Conservation (phyloP, 1,284 basidiomycete species). For the Boletus holoroseus region DNA sequence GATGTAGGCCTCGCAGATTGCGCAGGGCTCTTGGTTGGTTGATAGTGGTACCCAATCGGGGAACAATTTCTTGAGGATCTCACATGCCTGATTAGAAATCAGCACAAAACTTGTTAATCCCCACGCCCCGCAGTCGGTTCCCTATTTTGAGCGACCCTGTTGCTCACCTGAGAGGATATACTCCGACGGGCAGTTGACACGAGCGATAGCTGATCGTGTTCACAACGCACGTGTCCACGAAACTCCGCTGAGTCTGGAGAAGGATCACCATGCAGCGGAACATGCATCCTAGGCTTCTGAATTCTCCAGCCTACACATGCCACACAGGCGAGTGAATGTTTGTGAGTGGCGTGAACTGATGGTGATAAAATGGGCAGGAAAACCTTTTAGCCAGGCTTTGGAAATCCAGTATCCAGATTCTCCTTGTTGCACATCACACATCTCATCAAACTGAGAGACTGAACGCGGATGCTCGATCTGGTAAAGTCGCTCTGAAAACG, state of each 20-base stretch:
- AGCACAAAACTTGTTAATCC: conserved; percentile 16
- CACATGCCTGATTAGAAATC: conserved; percentile 44
- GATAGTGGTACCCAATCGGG: conserved; percentile 58
- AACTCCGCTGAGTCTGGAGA: conserved; percentile 57
- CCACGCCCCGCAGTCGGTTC: conserved; percentile 13
- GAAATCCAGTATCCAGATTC: conserved; percentile 66
- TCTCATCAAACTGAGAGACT: conserved; percentile 52
- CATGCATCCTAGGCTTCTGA: conserved; percentile 69
- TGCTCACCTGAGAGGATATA: conserved; percentile 53
- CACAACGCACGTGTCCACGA: conserved; percentile 56
- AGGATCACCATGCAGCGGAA: conserved; percentile 49
- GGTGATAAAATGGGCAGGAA: conserved; percentile 10
- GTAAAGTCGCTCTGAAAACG: conserved; percentile 57
- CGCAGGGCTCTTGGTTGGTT: conserved; percentile 49
- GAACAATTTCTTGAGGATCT: conserved; percentile 53
- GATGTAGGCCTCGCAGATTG: conserved; percentile 52
- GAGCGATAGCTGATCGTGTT: conserved; percentile 56
- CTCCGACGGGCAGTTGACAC: conserved; percentile 51
- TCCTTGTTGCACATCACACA: conserved; percentile 41
- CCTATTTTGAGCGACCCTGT: conserved; percentile 7
- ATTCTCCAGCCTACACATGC: conserved; percentile 59
- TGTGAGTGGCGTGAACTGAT: conserved; percentile 13
- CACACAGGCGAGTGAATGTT: conserved; percentile 10
- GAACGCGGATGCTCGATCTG: conserved; percentile 56
- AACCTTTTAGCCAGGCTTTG: conserved; percentile 72